A percentile compares a stretch with the other conserved stretches of the same genome.
phyloP scores from a whole-genome alignment of 2,329 filamentous ascomycete species.

The Ophiosphaerella herpotricha region DNA sequence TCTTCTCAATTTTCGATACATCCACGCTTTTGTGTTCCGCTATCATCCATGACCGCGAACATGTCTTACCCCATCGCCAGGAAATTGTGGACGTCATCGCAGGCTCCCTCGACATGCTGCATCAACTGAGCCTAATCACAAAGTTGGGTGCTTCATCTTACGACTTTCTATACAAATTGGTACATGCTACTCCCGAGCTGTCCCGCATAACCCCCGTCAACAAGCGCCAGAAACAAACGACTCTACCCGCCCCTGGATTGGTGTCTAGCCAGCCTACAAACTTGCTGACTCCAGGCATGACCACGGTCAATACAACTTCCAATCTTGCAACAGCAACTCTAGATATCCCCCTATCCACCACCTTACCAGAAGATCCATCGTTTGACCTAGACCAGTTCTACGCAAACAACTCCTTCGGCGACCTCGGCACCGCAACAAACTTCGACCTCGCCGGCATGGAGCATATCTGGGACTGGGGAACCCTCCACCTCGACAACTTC shows the following conservation, averaged over 20 bases:
- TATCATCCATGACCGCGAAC: conserved; percentile 55
- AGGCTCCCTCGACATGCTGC: conserved; percentile 32
- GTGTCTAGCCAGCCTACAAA: not conserved
- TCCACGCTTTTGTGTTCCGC: conserved; percentile 58
- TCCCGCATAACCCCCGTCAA: conserved; percentile 10
- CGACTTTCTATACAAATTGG: conserved; percentile 36
- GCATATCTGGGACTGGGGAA: conserved; percentile 39
- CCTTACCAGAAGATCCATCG: conserved; percentile 19
- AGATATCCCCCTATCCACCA: not conserved
- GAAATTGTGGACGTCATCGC: conserved; percentile 50
- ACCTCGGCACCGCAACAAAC: conserved; percentile 4
- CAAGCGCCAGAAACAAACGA: conserved; percentile 24
- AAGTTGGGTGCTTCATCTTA: conserved; percentile 38
- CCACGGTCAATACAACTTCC: not conserved
- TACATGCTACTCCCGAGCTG: conserved; percentile 32
- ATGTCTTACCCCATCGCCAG: conserved; percentile 48
- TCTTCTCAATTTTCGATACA: conserved; percentile 59
- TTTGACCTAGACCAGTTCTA: conserved; percentile 39
- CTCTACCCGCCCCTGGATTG: not conserved
- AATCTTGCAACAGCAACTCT: not conserved
- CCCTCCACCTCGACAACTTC: conserved; percentile 28
- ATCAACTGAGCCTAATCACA: conserved; percentile 33
- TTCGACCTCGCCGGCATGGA: conserved; percentile 39
- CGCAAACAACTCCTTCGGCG: conserved; percentile 30
- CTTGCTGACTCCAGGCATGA: not conserved